Conservation (phyloP, 495 filamentous ascomycete species). For the Aspergillus incahuasiensis region DNA sequence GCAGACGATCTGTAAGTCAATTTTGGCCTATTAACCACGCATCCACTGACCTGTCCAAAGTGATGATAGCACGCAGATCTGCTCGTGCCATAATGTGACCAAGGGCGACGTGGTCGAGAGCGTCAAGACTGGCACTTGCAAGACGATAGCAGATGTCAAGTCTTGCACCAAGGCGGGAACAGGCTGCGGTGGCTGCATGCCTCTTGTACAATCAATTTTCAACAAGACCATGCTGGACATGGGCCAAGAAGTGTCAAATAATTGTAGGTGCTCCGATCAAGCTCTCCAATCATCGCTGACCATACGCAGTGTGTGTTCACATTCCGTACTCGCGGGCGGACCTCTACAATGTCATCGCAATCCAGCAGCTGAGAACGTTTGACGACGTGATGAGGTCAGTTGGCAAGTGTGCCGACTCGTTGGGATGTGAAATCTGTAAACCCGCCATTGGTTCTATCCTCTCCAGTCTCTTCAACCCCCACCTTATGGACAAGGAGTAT, state of each 20-base stretch:
- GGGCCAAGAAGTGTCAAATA: slow-evolving; percentile 87
- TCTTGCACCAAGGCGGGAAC: slow-evolving; percentile 93
- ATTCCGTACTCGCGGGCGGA: slow-evolving; percentile 85
- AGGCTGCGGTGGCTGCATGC: slow-evolving; percentile 92
- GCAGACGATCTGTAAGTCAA: slow-evolving; percentile 57
- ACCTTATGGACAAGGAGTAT: slow-evolving; percentile 70
- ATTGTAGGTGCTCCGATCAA: slow-evolving; percentile 39
- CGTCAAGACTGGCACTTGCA: slow-evolving; percentile 80
- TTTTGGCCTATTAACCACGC: background rate
- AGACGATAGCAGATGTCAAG: slow-evolving; percentile 82
- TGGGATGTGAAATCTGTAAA: slow-evolving; percentile 93
- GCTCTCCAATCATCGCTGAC: slow-evolving; percentile 7
- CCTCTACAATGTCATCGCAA: slow-evolving; percentile 82
- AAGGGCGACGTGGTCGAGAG: slow-evolving; percentile 75
- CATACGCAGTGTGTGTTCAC: slow-evolving; percentile 64
- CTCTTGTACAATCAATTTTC: slow-evolving; percentile 88
- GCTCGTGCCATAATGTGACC: slow-evolving; percentile 93
- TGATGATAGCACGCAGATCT: slow-evolving; percentile 85
- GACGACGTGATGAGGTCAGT: slow-evolving; percentile 76
- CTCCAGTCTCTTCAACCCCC: slow-evolving; percentile 77
- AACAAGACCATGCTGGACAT: slow-evolving; percentile 86
- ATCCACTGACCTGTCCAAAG: slow-evolving; percentile 31
- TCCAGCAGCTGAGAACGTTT: slow-evolving; percentile 74
- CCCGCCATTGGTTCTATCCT: slow-evolving; percentile 83
- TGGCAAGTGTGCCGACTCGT: slow-evolving; percentile 66